These are phyloP conservation scores for Boletus pseudo-olivaceus DNA, from an alignment of 768 basidiomycete species.

Conservation along the genomic window DNA sequence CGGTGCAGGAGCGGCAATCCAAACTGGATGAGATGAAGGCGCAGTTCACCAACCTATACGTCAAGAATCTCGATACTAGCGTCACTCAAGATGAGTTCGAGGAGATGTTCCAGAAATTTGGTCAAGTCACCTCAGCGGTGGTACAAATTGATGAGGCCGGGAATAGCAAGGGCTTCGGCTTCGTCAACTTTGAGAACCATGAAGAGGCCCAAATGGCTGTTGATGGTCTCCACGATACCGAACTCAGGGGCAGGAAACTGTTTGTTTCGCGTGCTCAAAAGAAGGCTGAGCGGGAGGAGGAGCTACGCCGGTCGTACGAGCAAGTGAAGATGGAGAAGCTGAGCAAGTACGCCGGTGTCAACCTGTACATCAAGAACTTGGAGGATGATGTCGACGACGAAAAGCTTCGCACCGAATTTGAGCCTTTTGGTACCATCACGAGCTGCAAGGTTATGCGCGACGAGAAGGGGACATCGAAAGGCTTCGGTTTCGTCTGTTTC, in stretches of 20 bases:
- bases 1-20: constrained; percentile 83
- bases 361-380: constrained; percentile 99
- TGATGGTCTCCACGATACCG: constrained; percentile 82
- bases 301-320: constrained; percentile 90
- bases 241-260: constrained; percentile 82
- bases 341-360: constrained; percentile 98
- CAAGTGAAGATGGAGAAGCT: constrained; percentile 95
- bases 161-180: constrained; percentile 95
- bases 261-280: constrained; percentile 98
- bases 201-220: constrained; percentile 91
- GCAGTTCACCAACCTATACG: constrained; percentile 96
- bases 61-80: constrained; percentile 93
- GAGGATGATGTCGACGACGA: constrained; percentile 98
- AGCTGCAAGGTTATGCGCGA: constrained; percentile 99
- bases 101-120: constrained; percentile 72
- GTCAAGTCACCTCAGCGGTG: constrained; percentile 85
- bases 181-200: constrained; percentile 94
- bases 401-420: constrained; percentile 93
- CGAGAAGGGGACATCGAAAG: constrained; percentile 89
- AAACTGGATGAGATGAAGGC: constrained; percentile 97
- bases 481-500: constrained; percentile 99
- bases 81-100: constrained; percentile 84
- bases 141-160: constrained; percentile 82
- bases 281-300: constrained; percentile 97
- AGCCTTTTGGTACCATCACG: constrained; percentile 95